Conservation (phyloP, 257 asterid species). For the Perilla frutescens region DNA sequence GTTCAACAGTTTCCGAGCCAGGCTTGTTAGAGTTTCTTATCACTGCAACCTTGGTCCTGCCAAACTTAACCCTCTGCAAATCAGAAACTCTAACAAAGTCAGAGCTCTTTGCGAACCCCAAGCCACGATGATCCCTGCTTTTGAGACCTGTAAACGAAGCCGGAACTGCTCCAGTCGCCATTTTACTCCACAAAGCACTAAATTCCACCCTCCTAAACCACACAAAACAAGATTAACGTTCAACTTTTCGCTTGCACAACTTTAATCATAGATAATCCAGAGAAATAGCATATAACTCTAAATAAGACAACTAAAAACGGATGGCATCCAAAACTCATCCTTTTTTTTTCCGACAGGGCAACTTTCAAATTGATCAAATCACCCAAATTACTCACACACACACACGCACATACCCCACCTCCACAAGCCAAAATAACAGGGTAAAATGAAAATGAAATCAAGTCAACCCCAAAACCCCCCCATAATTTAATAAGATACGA, state of each 20-base stretch:
- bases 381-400: background rate
- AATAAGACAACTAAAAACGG: background rate
- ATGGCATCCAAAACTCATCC: background rate
- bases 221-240: slow-evolving; percentile 31
- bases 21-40: slow-evolving; percentile 69
- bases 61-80: slow-evolving; percentile 68
- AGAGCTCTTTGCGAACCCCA: slow-evolving; percentile 67
- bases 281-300: background rate
- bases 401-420: background rate
- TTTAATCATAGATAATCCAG: background rate
- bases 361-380: slow-evolving; percentile 17
- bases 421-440: slow-evolving; percentile 2
- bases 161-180: slow-evolving; percentile 94
- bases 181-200: slow-evolving; percentile 40
- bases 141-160: slow-evolving; percentile 76
- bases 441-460: background rate
- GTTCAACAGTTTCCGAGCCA: slow-evolving; percentile 82
- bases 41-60: slow-evolving; percentile 64
- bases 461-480: slow-evolving; percentile 28
- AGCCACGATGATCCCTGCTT: slow-evolving; percentile 59
- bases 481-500: slow-evolving; percentile 8
- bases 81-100: slow-evolving; percentile 74
- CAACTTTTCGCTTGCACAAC: slow-evolving; percentile 5
- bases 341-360: background rate
- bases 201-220: slow-evolving; percentile 43